Evolutionary conservation across 1,284 basidiomycete species (phyloP).

Genomic region (Apiotrichum sp.): DNA sequence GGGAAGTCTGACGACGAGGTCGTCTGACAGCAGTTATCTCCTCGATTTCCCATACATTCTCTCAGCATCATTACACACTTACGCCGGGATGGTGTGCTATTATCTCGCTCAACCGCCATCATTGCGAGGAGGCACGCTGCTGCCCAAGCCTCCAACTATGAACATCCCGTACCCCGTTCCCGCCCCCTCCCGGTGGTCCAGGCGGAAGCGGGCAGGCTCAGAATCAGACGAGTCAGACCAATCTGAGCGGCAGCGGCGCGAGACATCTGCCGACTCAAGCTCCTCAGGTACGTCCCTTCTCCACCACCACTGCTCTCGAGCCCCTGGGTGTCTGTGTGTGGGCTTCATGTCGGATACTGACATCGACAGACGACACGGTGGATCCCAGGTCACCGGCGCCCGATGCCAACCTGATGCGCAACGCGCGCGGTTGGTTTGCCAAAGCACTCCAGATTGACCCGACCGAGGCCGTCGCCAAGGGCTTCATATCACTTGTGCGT

Average conservation of each 20-base stretch:
- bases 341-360: too few species aligned
- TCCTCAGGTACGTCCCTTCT: too few species aligned
- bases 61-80: slow-evolving; percentile 67
- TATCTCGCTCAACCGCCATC: slow-evolving; percentile 46
- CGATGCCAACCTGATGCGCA: slow-evolving; percentile 14
- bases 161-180: too few species aligned
- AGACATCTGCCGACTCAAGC: too few species aligned
- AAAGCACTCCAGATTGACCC: slow-evolving; percentile 30
- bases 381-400: background rate
- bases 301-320: too few species aligned
- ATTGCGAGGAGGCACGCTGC: background rate
- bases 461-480: slow-evolving; percentile 24
- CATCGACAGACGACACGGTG: background rate
- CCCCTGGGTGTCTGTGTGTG: too few species aligned
- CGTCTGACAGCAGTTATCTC: slow-evolving; percentile 58
- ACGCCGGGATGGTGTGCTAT: slow-evolving; percentile 69
- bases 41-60: slow-evolving; percentile 78
- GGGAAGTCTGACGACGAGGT: too few species aligned
- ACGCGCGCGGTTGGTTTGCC: slow-evolving; percentile 30
- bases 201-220: too few species aligned
- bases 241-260: too few species aligned
- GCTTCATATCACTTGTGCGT: slow-evolving; percentile 33
- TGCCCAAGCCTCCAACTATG: background rate
- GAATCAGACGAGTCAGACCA: too few species aligned
- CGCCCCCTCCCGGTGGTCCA: too few species aligned